Base-by-base conservation (phyloP, 768 basidiomycete genomes). In the Suillus bovinus region DNA sequence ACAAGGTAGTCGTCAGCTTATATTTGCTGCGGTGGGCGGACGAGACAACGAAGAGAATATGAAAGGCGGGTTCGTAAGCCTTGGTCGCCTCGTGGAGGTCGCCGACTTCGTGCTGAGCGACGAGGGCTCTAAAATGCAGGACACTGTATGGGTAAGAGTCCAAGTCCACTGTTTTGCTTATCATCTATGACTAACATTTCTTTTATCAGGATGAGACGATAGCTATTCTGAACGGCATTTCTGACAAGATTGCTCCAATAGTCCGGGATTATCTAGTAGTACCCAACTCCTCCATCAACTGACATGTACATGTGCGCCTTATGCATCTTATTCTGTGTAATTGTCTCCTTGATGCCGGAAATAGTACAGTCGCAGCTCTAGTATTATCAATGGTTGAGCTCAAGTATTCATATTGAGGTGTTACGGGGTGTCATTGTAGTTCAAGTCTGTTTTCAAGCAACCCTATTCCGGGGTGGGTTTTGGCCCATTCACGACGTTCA, bases 101-200 rank as follows among this genome's bases (percentile, higher is more conserved):
- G 33, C 33, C 33, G 10, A 34, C 10, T 34, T 34, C 33, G 33
- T 33, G 33, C 33, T 34, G 33, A 34, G 33, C 33, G 33, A 34
- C 33, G 33, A 34, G 33, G 33, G 33, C 1, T 10, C 0, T 34
- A 10, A 52, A 24, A 67, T 70, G 57, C 72, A 78, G 54, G 69
- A 73, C 14, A 64, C 49, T 36, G 38, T 77, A 9, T 79, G 78
- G 77, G 78, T 78, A 50, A 29, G 66, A 64, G 76, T 20, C 6
- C 39, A 41, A 41, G 39, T 64, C 5, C 22, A 9, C 11, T 38
- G 14, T 47, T 38, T 41, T 16, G 3, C 14, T 1, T 1, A 2
- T 20, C 8, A 17, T 14, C 36, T 2, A 5, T 33, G 34, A 14
- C 20, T 20, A 10, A 34, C 33, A 7, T 34, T 34, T 34, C 3